Base-by-base conservation (phyloP, 2,329 filamentous ascomycete species). In the Colletotrichum magnum region DNA sequence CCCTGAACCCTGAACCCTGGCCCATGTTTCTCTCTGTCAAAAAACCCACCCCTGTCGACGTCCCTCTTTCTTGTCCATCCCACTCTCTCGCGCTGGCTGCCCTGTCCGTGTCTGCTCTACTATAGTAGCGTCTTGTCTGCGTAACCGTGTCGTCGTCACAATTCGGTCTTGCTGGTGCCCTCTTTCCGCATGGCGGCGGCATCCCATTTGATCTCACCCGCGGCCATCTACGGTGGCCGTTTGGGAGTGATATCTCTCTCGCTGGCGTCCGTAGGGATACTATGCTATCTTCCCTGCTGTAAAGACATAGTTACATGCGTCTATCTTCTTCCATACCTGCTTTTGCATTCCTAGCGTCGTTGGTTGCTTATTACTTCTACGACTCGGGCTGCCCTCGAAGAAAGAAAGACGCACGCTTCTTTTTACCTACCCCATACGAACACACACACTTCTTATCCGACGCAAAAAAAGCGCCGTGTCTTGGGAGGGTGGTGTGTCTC, bases 101-200 rank as follows among this genome's bases (percentile, higher is more conserved):
- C 32, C 32, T 36, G 28, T 32, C 7, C 5, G 7, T 10, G 7
- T 10, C 32, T 36, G 9, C 53, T 24, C 53, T 66, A 18, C 18
- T 18, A 18, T 18, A 18, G 18, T 18, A 18, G 18, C n/a, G 32
- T 61, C 57, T 54, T 13, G 32, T 61, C 57, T 54, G 43, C 43
- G 43, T 6, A 45, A 45, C 41, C 41, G n/a, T 47, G 24, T 12
- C 39, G n/a, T 63, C 58, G 52, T 67, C 52, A 67, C 64, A 56
- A 51, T 67, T 43, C 64, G 58, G 28, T 67, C 41, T 62, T 45
- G 32, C 39, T 50, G 28, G 28, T 36, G 36, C 50, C 39, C 32
- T 39, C 10, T 36, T 63, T 63, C 43, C 39, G 15, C 60, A 39
- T 50, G 57, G 53, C 61, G 58, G 51, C 45, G 32, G 45, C 62